Evolutionary conservation across 78 protist species (phyloP), one percentile per base, ranked within the genome.

Genomic region (Dictyostelium discoideum): DNA sequence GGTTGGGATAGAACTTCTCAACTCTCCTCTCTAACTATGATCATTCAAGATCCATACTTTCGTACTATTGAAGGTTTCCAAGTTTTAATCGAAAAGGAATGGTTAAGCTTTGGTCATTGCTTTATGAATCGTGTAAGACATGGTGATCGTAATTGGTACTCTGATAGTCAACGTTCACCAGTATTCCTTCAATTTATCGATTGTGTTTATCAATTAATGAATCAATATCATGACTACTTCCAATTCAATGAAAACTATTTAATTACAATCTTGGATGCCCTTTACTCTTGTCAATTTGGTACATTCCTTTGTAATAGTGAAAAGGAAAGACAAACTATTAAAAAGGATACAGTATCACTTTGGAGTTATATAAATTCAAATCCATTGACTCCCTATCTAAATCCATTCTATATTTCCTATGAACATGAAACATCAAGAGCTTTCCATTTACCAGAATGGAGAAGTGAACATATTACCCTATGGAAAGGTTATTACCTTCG

Each of bases 1-100:
- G 99, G 99, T 4, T 99, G 99, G 99, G 99, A 99, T 88, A 9
- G 97, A 14, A 96, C 96, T 10, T 24, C 69, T 18, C 96, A 86
- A 78, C 54, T 93, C 4, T 79, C 96, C 9, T 80, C 89, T 7
- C 82, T 98, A 14, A 84, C 99, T 10, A 37, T 88, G 79, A 81
- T 99, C 16, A 6, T 96, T 20, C 89, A 98, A 24, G 99, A 99
- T 67, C 96, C 99, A 8, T 98, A 89, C 92, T 98, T 96, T 69
- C 98, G 99, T 69, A 99, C 99, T 14, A 22, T 98, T 50, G 82
- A 63, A 9, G 99, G 99, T 29, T 97, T 98, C 77, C 97, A 82
- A 18, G 98, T 96, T 2, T 79, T 98, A 48, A 96, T 98, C 13
- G 98, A 98, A 97, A 96, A 98, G 80, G 99, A 99, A 86, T 99